phyloP scores from a whole-genome alignment of 768 basidiomycete genomes.

The Russula ochroleuca region DNA sequence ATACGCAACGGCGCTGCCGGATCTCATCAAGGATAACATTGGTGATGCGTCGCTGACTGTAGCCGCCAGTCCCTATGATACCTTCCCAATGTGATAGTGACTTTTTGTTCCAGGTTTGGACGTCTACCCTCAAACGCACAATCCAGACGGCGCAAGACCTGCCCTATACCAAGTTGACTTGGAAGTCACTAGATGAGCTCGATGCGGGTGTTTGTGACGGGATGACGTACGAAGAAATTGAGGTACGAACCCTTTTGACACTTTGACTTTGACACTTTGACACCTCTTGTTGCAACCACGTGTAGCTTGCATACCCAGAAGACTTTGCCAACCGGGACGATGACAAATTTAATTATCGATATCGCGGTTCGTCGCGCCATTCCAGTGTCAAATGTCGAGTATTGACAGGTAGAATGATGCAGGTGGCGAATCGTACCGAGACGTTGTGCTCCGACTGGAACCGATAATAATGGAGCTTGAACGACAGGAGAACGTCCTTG shows the following conservation, averaged over 20 bases:
- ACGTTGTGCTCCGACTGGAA: slow-evolving; percentile 91
- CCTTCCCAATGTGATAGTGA: not conserved
- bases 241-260: slow-evolving; percentile 45
- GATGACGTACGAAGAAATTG: slow-evolving; percentile 99
- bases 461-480: slow-evolving; percentile 99
- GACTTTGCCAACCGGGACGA: slow-evolving; percentile 98
- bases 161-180: slow-evolving; percentile 88
- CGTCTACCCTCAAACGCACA: slow-evolving; percentile 91
- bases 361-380: slow-evolving; percentile 54
- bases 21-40: slow-evolving; percentile 83
- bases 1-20: slow-evolving; percentile 84
- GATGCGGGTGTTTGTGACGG: slow-evolving; percentile 99
- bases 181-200: slow-evolving; percentile 97
- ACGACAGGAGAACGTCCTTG: slow-evolving; percentile 93
- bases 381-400: not conserved
- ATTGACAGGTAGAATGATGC: not conserved
- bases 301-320: slow-evolving; percentile 88
- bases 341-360: slow-evolving; percentile 99
- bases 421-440: slow-evolving; percentile 94
- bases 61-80: slow-evolving; percentile 26
- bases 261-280: not conserved
- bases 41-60: slow-evolving; percentile 87
- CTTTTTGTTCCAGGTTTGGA: slow-evolving; percentile 75
- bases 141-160: slow-evolving; percentile 83
- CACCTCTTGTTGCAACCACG: not conserved